Conservation (phyloP, 768 basidiomycete species). For the Amanita phalloides region DNA sequence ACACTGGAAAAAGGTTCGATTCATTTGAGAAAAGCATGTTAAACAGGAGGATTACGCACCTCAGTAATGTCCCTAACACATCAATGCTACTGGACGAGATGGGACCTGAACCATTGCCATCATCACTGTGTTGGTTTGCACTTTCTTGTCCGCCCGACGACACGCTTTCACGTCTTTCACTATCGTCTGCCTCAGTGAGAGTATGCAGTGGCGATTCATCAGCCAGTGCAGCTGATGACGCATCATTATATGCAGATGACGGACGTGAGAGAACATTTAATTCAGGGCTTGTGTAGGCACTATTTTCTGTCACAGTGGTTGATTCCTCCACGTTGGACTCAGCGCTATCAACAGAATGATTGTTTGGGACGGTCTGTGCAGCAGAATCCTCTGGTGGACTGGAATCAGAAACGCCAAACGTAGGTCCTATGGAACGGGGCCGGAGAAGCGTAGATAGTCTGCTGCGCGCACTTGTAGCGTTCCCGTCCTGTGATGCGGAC, state of each 20-base stretch:
- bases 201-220: background rate
- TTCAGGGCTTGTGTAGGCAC: background rate
- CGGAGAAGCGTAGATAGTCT: constrained; percentile 23
- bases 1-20: constrained; percentile 35
- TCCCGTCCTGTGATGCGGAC: constrained; percentile 17
- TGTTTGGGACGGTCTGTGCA: background rate
- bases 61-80: constrained; percentile 72
- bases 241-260: background rate
- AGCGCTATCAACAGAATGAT: background rate
- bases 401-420: background rate
- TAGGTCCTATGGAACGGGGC: constrained; percentile 20
- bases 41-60: constrained; percentile 30
- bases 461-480: constrained; percentile 16
- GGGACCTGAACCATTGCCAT: constrained; percentile 16
- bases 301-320: background rate
- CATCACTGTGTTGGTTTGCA: constrained; percentile 8
- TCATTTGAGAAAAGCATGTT: background rate
- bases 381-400: background rate
- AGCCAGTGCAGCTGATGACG: background rate
- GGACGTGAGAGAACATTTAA: background rate
- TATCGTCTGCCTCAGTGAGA: background rate
- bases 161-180: constrained; percentile 5
- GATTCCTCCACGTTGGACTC: background rate
- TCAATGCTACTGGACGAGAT: constrained; percentile 72
- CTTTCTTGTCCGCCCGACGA: background rate